These are phyloP conservation scores for Plectranthus barbatus DNA, from an alignment of 257 asterid genomes.

Conservation along the genomic window DNA sequence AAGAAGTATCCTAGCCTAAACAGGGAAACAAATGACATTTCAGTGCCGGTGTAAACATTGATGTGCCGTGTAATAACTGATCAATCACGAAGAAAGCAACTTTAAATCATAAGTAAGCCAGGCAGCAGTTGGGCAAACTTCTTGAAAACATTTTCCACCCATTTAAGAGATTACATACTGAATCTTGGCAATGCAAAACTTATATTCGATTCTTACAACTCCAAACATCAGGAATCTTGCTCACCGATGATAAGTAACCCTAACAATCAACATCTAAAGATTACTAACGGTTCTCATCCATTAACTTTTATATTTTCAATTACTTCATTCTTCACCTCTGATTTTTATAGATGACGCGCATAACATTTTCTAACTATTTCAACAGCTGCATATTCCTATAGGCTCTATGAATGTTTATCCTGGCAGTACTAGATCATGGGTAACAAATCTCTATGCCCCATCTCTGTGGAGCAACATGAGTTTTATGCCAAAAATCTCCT, in stretches of 20 bases:
- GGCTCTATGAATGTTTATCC: not conserved
- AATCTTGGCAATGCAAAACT: too few relatives aligned
- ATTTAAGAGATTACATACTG: not conserved
- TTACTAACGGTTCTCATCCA: not conserved
- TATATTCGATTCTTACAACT: too few relatives aligned
- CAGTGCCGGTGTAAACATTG: conserved; percentile 1
- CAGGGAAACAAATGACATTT: not conserved
- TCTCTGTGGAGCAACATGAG: not conserved
- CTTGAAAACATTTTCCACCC: not conserved
- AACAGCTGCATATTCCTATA: not conserved
- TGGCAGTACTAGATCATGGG: not conserved
- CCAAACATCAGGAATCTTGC: too few relatives aligned
- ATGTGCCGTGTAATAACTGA: not conserved
- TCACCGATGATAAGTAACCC: not conserved
- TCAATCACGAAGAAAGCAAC: not conserved
- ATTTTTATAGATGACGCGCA: too few relatives aligned
- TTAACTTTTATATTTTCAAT: not conserved
- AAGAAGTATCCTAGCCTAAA: conserved; percentile 88
- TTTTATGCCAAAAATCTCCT: not conserved
- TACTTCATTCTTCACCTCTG: too few relatives aligned
- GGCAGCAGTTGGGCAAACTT: too few relatives aligned
- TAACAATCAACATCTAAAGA: not conserved
- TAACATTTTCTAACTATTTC: not conserved
- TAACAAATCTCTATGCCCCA: not conserved
- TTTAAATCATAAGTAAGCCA: too few relatives aligned